Base-by-base conservation (phyloP, 805 yeast species). In the Cyberlindnera maritima region DNA sequence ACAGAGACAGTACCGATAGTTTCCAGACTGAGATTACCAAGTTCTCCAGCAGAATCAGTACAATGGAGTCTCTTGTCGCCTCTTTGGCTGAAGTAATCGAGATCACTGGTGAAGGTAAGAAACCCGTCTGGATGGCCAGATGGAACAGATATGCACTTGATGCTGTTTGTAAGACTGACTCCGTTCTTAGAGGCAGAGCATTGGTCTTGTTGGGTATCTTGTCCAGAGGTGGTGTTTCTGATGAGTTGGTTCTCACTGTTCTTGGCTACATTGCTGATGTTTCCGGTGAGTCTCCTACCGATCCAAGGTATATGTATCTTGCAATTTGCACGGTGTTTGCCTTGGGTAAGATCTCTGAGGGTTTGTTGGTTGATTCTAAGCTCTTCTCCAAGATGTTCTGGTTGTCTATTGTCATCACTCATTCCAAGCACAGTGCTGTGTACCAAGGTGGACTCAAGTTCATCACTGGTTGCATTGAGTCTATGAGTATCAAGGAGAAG, bases 161-260 rank as follows among this genome's bases (percentile, higher is more conserved):
- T 52, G 76, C 86, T 17, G 81, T 87, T 0, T 81, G 82, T 57
- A 67, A 70, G 39, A 64, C 70, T 3, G 71, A 73, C 21, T 78
- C 88, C 0, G 75, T 82, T 32, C 71, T 86, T 41, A 87, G 85
- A 55, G 77, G 80, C 5, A 71, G 92, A 45, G 87, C 90, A 0
- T 67, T 83, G 51, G 68, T 87, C 52, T 76, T 86, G 6, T 71
- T 87, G 15, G 94, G 96, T 34, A 79, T 84, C 32, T 63, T 88
- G 37, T 75, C 88, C 0, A 78, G 77, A 50, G 66, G 71, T 12
- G 89, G 88, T 23, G 76, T 85, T 21, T 78, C 79, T 41, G 87
- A 83, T 55, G 69, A 71, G n/a, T 58, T 69, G 54, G 77, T 75
- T 35, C 58, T 68, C 46, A 68, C 66, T 31, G 63, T 76, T 9